Conservation (phyloP, 805 yeast species). For the Wickerhamiella dianesei region DNA sequence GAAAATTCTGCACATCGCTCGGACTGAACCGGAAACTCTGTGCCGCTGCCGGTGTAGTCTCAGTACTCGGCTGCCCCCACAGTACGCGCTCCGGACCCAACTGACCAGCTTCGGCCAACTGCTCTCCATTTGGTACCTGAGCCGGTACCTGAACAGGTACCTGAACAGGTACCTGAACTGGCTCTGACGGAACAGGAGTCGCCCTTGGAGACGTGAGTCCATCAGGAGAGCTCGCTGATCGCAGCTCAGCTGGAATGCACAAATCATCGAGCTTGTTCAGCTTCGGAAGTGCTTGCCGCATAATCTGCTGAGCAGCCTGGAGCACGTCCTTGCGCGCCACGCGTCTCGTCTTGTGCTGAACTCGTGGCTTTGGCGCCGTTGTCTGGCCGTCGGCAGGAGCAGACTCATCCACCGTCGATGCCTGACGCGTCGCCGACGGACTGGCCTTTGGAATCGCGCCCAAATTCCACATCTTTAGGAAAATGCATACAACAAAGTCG, state of each 20-base stretch:
- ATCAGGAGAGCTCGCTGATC: not conserved
- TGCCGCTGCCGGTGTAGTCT: too few species aligned
- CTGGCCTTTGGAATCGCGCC: slow-evolving; percentile 1
- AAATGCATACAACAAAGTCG: slow-evolving; percentile 54
- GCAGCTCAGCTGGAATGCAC: slow-evolving; percentile 4
- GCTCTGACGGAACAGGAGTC: too few species aligned
- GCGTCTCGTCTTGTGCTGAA: not conserved
- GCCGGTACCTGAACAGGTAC: too few species aligned
- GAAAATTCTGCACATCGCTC: too few species aligned
- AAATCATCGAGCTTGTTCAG: slow-evolving; percentile 13
- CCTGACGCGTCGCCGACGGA: not conserved
- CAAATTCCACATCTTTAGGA: slow-evolving; percentile 33
- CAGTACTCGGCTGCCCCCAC: too few species aligned
- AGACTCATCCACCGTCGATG: not conserved
- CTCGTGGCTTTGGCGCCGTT: not conserved
- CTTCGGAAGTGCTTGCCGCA: slow-evolving; percentile 12
- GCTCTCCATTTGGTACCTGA: too few species aligned
- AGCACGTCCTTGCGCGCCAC: slow-evolving; percentile 17
- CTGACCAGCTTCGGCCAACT: too few species aligned
- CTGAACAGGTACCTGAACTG: too few species aligned
- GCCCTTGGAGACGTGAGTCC: not conserved
- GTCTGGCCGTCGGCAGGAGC: not conserved
- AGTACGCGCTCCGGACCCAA: too few species aligned
- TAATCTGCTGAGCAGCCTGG: slow-evolving; percentile 14
- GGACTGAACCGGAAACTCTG: too few species aligned